Percentiles rank a stretch among this genome's conserved stretches.
Conservation (phyloP, 75 land plant species). For the Cupressus sempervirens region DNA sequence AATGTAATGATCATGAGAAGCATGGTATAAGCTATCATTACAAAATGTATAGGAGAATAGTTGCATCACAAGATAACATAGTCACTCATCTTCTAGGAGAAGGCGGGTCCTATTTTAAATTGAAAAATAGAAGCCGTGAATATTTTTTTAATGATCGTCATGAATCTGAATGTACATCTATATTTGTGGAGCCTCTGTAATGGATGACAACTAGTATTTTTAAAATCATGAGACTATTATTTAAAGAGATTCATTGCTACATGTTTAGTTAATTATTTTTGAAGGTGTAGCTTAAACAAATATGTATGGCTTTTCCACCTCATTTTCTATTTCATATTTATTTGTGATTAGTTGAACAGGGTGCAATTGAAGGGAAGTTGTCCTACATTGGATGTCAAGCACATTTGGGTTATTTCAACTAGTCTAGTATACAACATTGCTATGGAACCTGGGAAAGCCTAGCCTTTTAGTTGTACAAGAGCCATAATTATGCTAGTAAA, state of each 20-base stretch:
- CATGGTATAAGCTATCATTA: conserved; percentile 59
- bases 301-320: neutral
- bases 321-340: neutral
- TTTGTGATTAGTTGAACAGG: conserved; percentile 73
- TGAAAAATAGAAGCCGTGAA: conserved; percentile 52
- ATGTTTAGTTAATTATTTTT: neutral
- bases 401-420: conserved; percentile 85
- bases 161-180: conserved; percentile 76
- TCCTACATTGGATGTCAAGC: conserved; percentile 68
- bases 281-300: neutral
- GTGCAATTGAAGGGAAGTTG: conserved; percentile 84
- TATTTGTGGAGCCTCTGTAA: conserved; percentile 88
- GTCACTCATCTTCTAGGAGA: conserved; percentile 71
- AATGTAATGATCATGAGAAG: conserved; percentile 17
- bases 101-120: conserved; percentile 72
- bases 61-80: conserved; percentile 80
- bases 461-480: conserved; percentile 94
- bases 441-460: conserved; percentile 95
- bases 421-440: conserved; percentile 92
- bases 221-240: neutral
- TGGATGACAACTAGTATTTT: conserved; percentile 93
- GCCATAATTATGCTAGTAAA: conserved; percentile 61
- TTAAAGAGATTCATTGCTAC: neutral
- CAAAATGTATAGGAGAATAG: conserved; percentile 86
- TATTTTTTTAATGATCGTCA: conserved; percentile 30